Evolutionary conservation across 306 rosid species (phyloP), one percentile per base, ranked within the genome.

Genomic region (Prunus armeniaca): DNA sequence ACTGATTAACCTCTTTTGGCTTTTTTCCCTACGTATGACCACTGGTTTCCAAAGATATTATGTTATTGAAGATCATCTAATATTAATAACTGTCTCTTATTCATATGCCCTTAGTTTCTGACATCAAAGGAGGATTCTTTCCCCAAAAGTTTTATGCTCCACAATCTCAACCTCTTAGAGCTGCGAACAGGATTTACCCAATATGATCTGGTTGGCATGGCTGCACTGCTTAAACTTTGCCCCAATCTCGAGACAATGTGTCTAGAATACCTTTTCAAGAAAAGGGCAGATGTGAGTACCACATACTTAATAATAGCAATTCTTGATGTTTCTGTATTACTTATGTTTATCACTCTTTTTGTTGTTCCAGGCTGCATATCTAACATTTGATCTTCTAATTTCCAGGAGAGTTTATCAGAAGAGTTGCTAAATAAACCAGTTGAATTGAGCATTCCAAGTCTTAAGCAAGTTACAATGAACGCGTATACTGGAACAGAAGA

Each of bases 81-180:
- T 34, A 34, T 6, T 34, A 6, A 6, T 34, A 28, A 52, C 51
- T 70, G 19, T 41, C 32, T 54, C 20, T 3, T 30, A 11, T 52
- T 30, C 64, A 18, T 71, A n/a, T 54, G 63, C 32, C 38, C 38
- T 5, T 32, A 71, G 75, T 43, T 71, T 54, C 50, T 52, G 24
- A 71, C 75, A 71, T 71, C 64, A n/a, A 71, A 54, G 64, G 75
- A 56, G 64, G 75, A 56, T 17, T 27, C 64, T n/a, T n/a, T 52
- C 12, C 28, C 75, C n/a, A 54, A 71, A 12, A 71, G 65, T 32
- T 54, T 54, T 32, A 52, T 32, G 75, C 75, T 71, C 57, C 51
- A 71, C 30, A 54, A 54, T 30, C 75, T 71, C 50, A 52, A 52
- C 50, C 43, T 30, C 19, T 71, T 71, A 19, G 65, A 52, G 64